Conservation (phyloP, 1,284 basidiomycete genomes). For the Papiliotrema flavescens region DNA sequence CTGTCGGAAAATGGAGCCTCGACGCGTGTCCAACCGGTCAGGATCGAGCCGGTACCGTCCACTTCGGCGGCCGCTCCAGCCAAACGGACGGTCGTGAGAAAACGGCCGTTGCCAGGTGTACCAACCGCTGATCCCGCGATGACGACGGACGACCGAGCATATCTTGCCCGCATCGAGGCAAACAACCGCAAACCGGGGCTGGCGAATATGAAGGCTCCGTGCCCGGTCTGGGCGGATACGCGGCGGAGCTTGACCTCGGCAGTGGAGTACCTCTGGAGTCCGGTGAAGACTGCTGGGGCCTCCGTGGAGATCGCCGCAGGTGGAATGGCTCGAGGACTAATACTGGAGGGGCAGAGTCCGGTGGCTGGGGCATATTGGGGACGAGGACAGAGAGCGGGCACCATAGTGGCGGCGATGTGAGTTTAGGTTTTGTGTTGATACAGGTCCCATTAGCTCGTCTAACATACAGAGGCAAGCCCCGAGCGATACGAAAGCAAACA, state of each 20-base stretch:
- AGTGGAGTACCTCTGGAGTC: conserved; percentile 33
- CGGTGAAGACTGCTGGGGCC: conserved; percentile 29
- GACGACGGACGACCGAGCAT: conserved; percentile 21
- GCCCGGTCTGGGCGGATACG: conserved; percentile 42
- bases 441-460: background rate
- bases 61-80: too few relatives aligned
- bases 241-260: conserved; percentile 26
- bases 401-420: conserved; percentile 34
- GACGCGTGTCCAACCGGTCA: too few relatives aligned
- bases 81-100: background rate
- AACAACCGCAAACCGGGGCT: conserved; percentile 22
- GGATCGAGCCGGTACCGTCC: too few relatives aligned
- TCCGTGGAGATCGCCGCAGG: conserved; percentile 37
- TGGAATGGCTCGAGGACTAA: conserved; percentile 38
- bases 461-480: background rate
- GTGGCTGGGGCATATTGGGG: conserved; percentile 33
- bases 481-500: too few relatives aligned
- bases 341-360: conserved; percentile 35
- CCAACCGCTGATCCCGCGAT: background rate
- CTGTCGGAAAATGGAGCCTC: too few relatives aligned
- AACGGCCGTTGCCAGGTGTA: background rate
- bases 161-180: conserved; percentile 19
- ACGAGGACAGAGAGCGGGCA: conserved; percentile 22
- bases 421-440: conserved; percentile 6
- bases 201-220: conserved; percentile 20